Evolutionary conservation across 2,329 filamentous ascomycete genomes (phyloP).

Genomic region (Fusarium sp.): DNA sequence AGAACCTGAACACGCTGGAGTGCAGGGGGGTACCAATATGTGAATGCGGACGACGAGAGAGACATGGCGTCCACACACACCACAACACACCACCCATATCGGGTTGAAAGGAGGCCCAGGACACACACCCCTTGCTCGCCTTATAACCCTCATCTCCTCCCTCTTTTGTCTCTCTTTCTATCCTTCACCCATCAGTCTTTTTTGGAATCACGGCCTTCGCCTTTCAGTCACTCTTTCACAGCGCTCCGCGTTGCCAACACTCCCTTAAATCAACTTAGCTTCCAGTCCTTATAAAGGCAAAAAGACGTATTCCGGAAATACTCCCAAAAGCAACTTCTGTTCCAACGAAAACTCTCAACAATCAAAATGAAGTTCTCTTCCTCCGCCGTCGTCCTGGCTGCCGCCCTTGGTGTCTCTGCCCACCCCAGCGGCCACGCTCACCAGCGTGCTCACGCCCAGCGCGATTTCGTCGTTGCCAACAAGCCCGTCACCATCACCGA

Average conservation of each 20-base stretch:
- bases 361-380: constrained; percentile 59
- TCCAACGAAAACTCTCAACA: constrained; percentile 20
- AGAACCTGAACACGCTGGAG: constrained; percentile 1
- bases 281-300: constrained; percentile 47
- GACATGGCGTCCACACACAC: constrained; percentile 40
- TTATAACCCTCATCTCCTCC: constrained; percentile 49
- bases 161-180: constrained; percentile 24
- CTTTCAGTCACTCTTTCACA: constrained; percentile 48
- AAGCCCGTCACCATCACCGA: constrained; percentile 51
- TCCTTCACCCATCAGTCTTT: constrained; percentile 31
- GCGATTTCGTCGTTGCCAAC: constrained; percentile 54
- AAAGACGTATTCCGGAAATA: constrained; percentile 46
- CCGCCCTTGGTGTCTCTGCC: constrained; percentile 58
- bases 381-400: constrained; percentile 54
- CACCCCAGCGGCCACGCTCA: constrained; percentile 58
- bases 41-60: constrained; percentile 31
- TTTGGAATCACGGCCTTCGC: constrained; percentile 44
- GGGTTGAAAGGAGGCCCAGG: constrained; percentile 18
- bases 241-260: constrained; percentile 45
- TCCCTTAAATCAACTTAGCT: constrained; percentile 45
- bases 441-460: constrained; percentile 52
- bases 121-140: constrained; percentile 47
- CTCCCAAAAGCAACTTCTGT: constrained; percentile 26
- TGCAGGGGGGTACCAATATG: constrained; percentile 29
- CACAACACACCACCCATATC: constrained; percentile 28